Evolutionary conservation across 2,329 filamentous ascomycete genomes (phyloP).

Genomic region (Nectriaceae sp.): DNA sequence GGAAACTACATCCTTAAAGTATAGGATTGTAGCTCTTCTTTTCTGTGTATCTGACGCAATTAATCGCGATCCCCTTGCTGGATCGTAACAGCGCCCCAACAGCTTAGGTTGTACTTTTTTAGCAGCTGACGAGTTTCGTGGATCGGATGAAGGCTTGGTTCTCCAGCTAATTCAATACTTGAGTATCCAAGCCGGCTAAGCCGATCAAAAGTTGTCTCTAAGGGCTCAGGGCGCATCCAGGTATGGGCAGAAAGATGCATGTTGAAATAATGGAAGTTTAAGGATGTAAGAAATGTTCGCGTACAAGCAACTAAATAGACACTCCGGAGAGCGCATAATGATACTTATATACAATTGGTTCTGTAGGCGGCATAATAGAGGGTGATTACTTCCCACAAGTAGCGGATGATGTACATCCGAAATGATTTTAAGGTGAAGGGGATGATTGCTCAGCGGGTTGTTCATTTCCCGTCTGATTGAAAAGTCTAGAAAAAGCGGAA

Average conservation of each 20-base stretch:
- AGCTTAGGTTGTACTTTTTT: constrained; percentile 14
- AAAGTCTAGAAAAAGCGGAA: too few relatives aligned
- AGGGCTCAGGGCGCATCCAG: constrained; percentile 22
- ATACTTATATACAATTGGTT: too few relatives aligned
- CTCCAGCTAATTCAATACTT: constrained; percentile 18
- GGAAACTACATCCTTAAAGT: constrained; percentile 19
- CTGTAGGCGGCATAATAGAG: too few relatives aligned
- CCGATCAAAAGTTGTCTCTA: constrained; percentile 16
- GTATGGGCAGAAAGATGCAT: constrained; percentile 24
- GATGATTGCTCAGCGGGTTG: too few relatives aligned
- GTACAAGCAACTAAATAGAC: too few relatives aligned
- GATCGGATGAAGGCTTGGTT: constrained; percentile 10
- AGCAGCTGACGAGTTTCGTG: constrained; percentile 10
- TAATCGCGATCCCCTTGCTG: constrained; percentile 18
- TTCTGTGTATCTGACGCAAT: constrained; percentile 16
- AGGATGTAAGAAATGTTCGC: too few relatives aligned
- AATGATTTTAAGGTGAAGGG: too few relatives aligned
- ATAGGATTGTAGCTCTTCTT: constrained; percentile 12
- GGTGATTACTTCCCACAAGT: too few relatives aligned
- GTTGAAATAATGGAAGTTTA: neutral
- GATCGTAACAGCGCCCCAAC: constrained; percentile 22
- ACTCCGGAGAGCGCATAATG: too few relatives aligned
- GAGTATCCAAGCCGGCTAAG: constrained; percentile 15
- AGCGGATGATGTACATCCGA: too few relatives aligned
- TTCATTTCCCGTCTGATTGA: too few relatives aligned